phyloP scores from a whole-genome alignment of 371 early-diverging fungal genomes.

The Mortierella sp. region DNA sequence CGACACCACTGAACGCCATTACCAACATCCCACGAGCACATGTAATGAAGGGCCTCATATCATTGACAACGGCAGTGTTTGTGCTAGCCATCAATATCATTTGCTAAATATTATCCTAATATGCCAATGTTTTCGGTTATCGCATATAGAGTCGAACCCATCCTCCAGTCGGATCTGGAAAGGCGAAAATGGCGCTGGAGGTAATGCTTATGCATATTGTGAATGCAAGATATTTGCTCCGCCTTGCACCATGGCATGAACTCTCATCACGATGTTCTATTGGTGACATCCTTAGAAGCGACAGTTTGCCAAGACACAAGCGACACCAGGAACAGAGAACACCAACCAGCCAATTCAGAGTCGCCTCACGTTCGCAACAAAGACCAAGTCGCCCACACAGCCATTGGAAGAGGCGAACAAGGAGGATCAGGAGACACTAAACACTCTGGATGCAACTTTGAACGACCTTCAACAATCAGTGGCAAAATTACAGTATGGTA shows the following conservation, averaged over 20 bases:
- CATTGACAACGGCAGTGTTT: not conserved
- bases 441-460: conserved; percentile 6
- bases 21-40: conserved; percentile 36
- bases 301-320: conserved; percentile 24
- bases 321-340: conserved; percentile 15
- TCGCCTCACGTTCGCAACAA: conserved; percentile 21
- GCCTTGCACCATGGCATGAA: no score
- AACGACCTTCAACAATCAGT: conserved; percentile 23
- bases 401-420: not conserved
- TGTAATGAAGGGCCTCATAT: conserved; percentile 10
- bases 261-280: not conserved
- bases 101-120: not conserved
- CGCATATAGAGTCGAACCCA: conserved; percentile 29
- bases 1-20: conserved; percentile 30
- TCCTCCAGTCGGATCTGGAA: conserved; percentile 30
- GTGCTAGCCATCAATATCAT: not conserved
- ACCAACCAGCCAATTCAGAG: conserved; percentile 20
- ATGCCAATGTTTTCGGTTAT: not conserved
- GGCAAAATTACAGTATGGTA: conserved; percentile 11
- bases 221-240: no score
- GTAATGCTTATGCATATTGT: not conserved
- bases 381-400: not conserved
- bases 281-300: conserved; percentile 12
- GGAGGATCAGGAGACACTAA: conserved; percentile 10
- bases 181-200: conserved; percentile 25